phyloP scores from a whole-genome alignment of 495 filamentous ascomycete species.

The Aspergillus taichungensis region DNA sequence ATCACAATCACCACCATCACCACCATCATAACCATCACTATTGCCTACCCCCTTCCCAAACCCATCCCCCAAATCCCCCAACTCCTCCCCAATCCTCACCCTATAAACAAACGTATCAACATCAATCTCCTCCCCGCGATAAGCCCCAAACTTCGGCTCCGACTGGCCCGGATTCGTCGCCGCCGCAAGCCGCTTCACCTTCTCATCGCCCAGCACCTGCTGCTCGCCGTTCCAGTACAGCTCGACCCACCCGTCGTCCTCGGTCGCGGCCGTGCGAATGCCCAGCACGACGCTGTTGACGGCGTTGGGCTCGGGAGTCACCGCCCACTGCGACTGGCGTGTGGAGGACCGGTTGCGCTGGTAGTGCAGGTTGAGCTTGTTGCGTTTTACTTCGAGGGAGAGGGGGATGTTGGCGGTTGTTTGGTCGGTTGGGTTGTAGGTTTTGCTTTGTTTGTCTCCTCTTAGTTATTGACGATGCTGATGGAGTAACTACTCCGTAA shows the following conservation, averaged over 20 bases:
- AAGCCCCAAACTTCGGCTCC: constrained; percentile 10
- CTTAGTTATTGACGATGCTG: not conserved
- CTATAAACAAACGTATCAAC: constrained; percentile 8
- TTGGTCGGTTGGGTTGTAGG: not conserved
- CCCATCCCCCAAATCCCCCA: constrained; percentile 5
- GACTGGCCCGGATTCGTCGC: constrained; percentile 2
- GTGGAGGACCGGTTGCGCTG: not conserved
- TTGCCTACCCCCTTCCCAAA: no score
- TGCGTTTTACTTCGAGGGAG: constrained; percentile 3
- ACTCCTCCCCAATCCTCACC: constrained; percentile 5
- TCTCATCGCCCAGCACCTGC: constrained; percentile 1
- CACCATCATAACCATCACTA: no score
- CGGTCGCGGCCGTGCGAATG: constrained; percentile 3
- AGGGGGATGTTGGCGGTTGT: constrained; percentile 7
- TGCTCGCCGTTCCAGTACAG: constrained; percentile 8
- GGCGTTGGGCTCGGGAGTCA: not conserved
- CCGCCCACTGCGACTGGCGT: constrained; percentile 5
- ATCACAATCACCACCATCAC: no score
- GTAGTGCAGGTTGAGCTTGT: constrained; percentile 5
- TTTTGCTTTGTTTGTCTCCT: constrained; percentile 3
- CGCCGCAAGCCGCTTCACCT: not conserved
- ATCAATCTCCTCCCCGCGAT: constrained; percentile 5
- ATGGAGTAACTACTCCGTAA: no score
- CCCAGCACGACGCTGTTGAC: constrained; percentile 6
- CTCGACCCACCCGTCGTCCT: constrained; percentile 10